Evolutionary conservation across 2,329 filamentous ascomycete species (phyloP), one percentile per base, ranked within the genome.

Genomic region (Lasiodiplodia sp.): DNA sequence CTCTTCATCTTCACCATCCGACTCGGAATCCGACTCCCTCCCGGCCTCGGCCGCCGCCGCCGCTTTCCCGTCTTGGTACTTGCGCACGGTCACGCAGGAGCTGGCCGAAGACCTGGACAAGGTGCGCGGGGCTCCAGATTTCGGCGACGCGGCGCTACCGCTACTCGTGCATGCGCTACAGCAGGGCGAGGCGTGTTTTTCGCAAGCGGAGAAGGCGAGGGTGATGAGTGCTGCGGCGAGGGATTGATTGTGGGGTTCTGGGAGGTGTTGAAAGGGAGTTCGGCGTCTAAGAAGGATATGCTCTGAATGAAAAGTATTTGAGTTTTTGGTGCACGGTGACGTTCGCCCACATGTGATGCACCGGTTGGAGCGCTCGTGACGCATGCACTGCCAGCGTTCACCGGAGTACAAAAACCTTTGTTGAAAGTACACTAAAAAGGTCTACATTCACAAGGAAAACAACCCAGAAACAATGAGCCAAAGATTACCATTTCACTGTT

Each of bases 51-150:
- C 60, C 18, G 38, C 62, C 52, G 58, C 40, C 62, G 44, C 62
- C 3, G 68, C 62, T 38, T 93, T 92, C 79, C 83, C 85, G 10
- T 82, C 88, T 11, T 90, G 88, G 77, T 93, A 93, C 77, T 86
- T 94, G 57, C 88, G 91, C 73, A 88, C 87, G 69, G 83, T 89
- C 6, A 92, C 91, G 0, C 82, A 84, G 63, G 91, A 94, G 76
- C 88, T 94, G 68, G 88, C 89, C 14, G 89, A 93, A 72, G 92
- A 94, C 76, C 84, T 94, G 47, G 89, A 92, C 80, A 88, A 88
- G 77, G 83, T 93, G 70, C 87, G 91, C 71, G 77, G 78, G 49
- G 89, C 91, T 11, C 87, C 88, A 73, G 92, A 94, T 79, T 94
- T 93, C 80, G 89, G 88, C 75, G 82, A 82, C 69, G 88, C 88